Evolutionary conservation across 2,329 filamentous ascomycete species (phyloP).

Genomic region (Aspergillus unguis): DNA sequence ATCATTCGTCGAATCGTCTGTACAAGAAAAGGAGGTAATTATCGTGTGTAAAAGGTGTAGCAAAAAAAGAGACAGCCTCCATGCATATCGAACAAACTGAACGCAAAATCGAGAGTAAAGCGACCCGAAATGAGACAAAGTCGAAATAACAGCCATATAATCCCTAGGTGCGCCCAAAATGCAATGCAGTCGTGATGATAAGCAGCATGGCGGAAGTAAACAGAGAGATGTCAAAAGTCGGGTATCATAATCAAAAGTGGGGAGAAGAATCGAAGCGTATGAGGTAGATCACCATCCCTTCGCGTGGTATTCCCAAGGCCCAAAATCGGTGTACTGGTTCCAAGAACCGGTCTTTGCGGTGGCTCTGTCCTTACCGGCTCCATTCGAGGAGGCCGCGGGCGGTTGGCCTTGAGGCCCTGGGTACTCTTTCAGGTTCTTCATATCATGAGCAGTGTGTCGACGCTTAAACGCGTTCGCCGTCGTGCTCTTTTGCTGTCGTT

Average conservation of each 20-base stretch:
- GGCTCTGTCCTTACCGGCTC: slow-evolving; percentile 50
- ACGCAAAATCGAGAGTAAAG: slow-evolving; percentile 23
- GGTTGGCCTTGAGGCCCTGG: slow-evolving; percentile 62
- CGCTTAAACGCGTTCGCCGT: slow-evolving; percentile 87
- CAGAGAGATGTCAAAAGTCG: slow-evolving; percentile 14
- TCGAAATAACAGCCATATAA: slow-evolving; percentile 25
- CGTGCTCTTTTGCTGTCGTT: slow-evolving; percentile 89
- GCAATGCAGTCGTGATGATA: slow-evolving; percentile 38
- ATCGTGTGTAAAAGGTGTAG: slow-evolving; percentile 12
- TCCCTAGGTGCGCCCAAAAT: slow-evolving; percentile 36
- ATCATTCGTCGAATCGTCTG: slow-evolving; percentile 24
- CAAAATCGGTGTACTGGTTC: slow-evolving; percentile 83
- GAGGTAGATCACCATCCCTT: slow-evolving; percentile 68
- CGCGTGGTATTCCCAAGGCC: slow-evolving; percentile 78
- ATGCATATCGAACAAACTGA: slow-evolving; percentile 25
- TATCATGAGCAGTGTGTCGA: slow-evolving; percentile 83
- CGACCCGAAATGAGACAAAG: slow-evolving; percentile 20
- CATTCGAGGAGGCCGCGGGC: slow-evolving; percentile 24
- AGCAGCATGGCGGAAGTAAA: slow-evolving; percentile 15
- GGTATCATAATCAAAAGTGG: slow-evolving; percentile 23
- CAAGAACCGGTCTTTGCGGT: slow-evolving; percentile 67
- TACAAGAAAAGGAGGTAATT: slow-evolving; percentile 33
- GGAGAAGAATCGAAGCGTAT: slow-evolving; percentile 8
- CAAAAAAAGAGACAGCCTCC: slow-evolving; percentile 29
- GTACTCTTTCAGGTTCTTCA: slow-evolving; percentile 81